Evolutionary conservation across 495 filamentous ascomycete genomes (phyloP).

Genomic region (Thermochaetoides thermophila): DNA sequence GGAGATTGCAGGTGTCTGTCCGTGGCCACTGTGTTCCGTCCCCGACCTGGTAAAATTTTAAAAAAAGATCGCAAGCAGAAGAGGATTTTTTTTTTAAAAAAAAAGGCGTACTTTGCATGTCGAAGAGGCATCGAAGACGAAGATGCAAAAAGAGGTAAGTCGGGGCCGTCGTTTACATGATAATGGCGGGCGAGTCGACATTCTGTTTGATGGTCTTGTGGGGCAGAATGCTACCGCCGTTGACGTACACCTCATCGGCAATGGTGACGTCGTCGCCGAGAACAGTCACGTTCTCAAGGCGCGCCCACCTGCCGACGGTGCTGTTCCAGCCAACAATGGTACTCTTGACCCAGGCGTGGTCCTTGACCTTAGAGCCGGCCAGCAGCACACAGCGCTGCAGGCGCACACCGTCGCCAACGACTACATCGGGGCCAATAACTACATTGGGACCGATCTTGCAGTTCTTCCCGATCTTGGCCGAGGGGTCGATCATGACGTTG

Average conservation of each 20-base stretch:
- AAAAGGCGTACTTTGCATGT: slow-evolving; percentile 6
- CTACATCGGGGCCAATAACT: slow-evolving; percentile 86
- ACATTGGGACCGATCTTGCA: slow-evolving; percentile 98
- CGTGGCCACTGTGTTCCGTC: slow-evolving; percentile 1
- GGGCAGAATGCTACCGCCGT: slow-evolving; percentile 88
- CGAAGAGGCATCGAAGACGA: slow-evolving; percentile 2
- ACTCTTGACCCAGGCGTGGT: slow-evolving; percentile 98
- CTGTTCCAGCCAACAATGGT: slow-evolving; percentile 99
- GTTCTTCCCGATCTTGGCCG: slow-evolving; percentile 94
- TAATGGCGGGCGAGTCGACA: slow-evolving; percentile 82
- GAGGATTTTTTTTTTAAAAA: not conserved
- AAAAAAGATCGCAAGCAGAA: not conserved
- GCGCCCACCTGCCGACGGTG: slow-evolving; percentile 86
- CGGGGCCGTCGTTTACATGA: slow-evolving; percentile 51
- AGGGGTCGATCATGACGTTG: slow-evolving; percentile 91
- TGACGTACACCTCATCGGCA: slow-evolving; percentile 96
- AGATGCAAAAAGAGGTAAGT: not conserved
- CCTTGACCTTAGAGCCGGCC: slow-evolving; percentile 84
- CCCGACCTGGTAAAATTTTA: slow-evolving; percentile 7
- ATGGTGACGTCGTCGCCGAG: slow-evolving; percentile 99
- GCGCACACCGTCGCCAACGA: slow-evolving; percentile 88
- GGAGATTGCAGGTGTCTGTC: not conserved
- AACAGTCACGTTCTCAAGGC: slow-evolving; percentile 93
- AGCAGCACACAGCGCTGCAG: slow-evolving; percentile 90
- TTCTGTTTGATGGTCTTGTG: slow-evolving; percentile 99